Conservation (phyloP, 495 filamentous ascomycete genomes). For the Tetracladium marchalianum region DNA sequence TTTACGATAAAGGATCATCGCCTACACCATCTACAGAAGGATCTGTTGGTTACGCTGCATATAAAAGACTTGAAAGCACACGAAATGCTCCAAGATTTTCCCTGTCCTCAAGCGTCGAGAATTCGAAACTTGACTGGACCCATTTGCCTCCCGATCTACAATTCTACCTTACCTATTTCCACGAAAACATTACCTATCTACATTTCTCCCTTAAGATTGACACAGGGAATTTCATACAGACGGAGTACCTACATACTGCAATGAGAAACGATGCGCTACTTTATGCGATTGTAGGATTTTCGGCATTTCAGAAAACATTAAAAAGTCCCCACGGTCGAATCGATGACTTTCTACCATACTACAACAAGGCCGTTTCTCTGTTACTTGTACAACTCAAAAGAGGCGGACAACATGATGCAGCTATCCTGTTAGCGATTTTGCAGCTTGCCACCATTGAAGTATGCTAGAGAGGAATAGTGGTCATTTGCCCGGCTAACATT, state of each 20-base stretch:
- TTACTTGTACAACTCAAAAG: conserved; percentile 62
- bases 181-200: conserved; percentile 60
- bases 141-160: conserved; percentile 56
- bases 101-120: conserved; percentile 21
- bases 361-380: conserved; percentile 73
- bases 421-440: conserved; percentile 81
- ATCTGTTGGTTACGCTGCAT: conserved; percentile 17
- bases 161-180: conserved; percentile 71
- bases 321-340: conserved; percentile 58
- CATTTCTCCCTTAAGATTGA: conserved; percentile 73
- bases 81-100: conserved; percentile 18
- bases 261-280: conserved; percentile 72
- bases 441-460: conserved; percentile 94
- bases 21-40: conserved; percentile 35
- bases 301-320: conserved; percentile 78
- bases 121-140: conserved; percentile 28
- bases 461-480: conserved; percentile 14
- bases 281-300: conserved; percentile 82
- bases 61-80: conserved; percentile 26
- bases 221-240: conserved; percentile 59
- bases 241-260: conserved; percentile 59
- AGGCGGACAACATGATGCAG: conserved; percentile 55
- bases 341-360: conserved; percentile 76
- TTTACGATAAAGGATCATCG: conserved; percentile 36
- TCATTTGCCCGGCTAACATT: conserved; percentile 1